phyloP scores from a whole-genome alignment of 2,329 filamentous ascomycete species.

The Madurella mycetomatis region DNA sequence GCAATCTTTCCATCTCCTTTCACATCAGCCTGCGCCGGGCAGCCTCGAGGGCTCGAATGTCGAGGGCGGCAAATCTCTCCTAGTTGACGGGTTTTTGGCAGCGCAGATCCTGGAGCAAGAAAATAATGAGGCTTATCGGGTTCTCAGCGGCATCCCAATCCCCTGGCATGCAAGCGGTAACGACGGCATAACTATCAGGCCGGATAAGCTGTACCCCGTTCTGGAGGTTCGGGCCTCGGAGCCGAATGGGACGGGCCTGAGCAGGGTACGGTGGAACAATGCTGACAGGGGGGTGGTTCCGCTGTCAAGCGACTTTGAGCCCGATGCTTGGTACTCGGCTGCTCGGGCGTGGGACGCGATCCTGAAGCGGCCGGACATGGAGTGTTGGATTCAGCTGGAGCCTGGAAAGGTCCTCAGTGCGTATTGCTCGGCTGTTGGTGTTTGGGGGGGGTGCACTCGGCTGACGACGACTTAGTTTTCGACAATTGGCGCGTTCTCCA shows the following conservation, averaged over 20 bases:
- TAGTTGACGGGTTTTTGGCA: slow-evolving; percentile 82
- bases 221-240: slow-evolving; percentile 43
- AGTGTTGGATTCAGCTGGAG: slow-evolving; percentile 76
- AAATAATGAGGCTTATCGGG: slow-evolving; percentile 51
- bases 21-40: slow-evolving; percentile 55
- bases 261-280: slow-evolving; percentile 86
- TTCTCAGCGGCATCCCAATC: slow-evolving; percentile 54
- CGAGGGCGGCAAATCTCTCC: slow-evolving; percentile 68
- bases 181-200: slow-evolving; percentile 72
- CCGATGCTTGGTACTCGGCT: slow-evolving; percentile 71
- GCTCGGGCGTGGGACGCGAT: slow-evolving; percentile 70
- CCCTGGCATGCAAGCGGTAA: slow-evolving; percentile 89
- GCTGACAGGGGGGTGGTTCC: slow-evolving; percentile 74
- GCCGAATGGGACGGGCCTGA: slow-evolving; percentile 37
- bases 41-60: slow-evolving; percentile 13
- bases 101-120: slow-evolving; percentile 56
- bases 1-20: slow-evolving; percentile 88
- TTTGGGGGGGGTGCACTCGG: slow-evolving; percentile 9
- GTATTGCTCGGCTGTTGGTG: slow-evolving; percentile 26
- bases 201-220: slow-evolving; percentile 66
- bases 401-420: slow-evolving; percentile 74
- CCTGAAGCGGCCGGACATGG: slow-evolving; percentile 57
- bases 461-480: slow-evolving; percentile 59
- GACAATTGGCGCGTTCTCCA: slow-evolving; percentile 96
- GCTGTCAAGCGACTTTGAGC: slow-evolving; percentile 40